These are phyloP conservation scores for Fistulinella prunicolor DNA, from an alignment of 768 basidiomycete species.

Conservation along the genomic window DNA sequence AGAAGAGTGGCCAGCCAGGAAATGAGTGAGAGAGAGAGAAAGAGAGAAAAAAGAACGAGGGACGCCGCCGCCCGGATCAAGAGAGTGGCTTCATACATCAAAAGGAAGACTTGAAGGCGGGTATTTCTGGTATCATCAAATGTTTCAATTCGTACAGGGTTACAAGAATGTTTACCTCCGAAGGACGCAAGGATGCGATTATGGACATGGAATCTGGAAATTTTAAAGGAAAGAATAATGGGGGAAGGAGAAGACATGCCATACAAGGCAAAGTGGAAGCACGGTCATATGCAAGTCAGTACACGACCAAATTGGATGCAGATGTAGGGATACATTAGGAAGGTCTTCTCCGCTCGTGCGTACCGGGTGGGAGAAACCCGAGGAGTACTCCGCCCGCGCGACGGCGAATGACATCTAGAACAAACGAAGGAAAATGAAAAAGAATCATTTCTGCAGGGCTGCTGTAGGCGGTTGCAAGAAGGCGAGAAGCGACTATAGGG, in stretches of 20 bases:
- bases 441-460: constrained; percentile 18
- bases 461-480: constrained; percentile 29
- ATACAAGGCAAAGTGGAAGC: constrained; percentile 16
- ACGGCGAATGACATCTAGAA: constrained; percentile 20
- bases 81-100: constrained; percentile 3
- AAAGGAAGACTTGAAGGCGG: constrained; percentile 2
- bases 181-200: constrained; percentile 5
- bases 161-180: constrained; percentile 18
- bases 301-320: constrained; percentile 20
- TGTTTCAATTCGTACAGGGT: constrained; percentile 22
- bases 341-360: constrained; percentile 19
- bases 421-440: constrained; percentile 12
- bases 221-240: constrained; percentile 5
- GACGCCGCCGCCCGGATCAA: constrained; percentile 13
- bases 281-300: constrained; percentile 12
- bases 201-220: constrained; percentile 7
- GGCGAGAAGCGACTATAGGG: constrained; percentile 27
- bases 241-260: constrained; percentile 5
- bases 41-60: neutral
- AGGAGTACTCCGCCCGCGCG: constrained; percentile 22
- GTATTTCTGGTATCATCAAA: constrained; percentile 14
- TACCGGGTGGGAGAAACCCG: constrained; percentile 18
- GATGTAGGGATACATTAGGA: constrained; percentile 23
- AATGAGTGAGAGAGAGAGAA: neutral
- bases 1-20: too few relatives aligned